These are phyloP conservation scores for Linanthus parryae DNA, from an alignment of 148 eudicot species.

Conservation along the genomic window DNA sequence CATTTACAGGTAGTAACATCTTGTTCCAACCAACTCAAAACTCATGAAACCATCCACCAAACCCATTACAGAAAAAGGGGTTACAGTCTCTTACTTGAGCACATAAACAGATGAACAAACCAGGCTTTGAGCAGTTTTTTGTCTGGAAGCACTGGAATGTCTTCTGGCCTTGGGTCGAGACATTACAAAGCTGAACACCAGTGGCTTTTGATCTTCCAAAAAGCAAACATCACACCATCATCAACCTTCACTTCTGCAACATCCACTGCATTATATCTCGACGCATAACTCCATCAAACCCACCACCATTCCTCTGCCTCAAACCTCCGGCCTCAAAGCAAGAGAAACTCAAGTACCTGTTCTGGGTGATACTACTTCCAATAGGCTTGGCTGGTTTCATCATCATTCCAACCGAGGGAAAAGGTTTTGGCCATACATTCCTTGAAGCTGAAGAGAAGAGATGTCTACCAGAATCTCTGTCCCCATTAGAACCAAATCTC, in stretches of 20 bases:
- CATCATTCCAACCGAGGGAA: conserved; percentile 50
- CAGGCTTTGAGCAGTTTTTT: no score
- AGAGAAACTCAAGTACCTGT: conserved; percentile 36
- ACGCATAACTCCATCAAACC: conserved; percentile 36
- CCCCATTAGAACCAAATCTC: conserved; percentile 19
- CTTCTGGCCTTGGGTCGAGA: no score
- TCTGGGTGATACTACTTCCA: conserved; percentile 42
- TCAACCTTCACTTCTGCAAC: conserved; percentile 18
- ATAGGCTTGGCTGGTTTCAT: conserved; percentile 35
- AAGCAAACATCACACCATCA: no score
- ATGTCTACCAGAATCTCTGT: conserved; percentile 43
- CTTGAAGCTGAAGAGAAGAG: conserved; percentile 48
- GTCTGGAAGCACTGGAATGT: no score
- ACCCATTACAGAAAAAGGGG: no score
- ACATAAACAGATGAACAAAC: no score
- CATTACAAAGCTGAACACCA: no score
- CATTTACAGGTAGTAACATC: no score
- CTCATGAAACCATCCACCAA: no score
- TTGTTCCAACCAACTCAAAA: no score
- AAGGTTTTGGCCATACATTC: conserved; percentile 41
- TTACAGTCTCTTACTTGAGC: no score
- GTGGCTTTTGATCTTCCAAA: no score
- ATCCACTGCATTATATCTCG: conserved; percentile 71
- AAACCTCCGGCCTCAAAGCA: conserved; percentile 19
- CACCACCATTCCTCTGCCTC: conserved; percentile 22